Base-by-base conservation (phyloP, 441 rosid genomes). In the Populus hybrid region DNA sequence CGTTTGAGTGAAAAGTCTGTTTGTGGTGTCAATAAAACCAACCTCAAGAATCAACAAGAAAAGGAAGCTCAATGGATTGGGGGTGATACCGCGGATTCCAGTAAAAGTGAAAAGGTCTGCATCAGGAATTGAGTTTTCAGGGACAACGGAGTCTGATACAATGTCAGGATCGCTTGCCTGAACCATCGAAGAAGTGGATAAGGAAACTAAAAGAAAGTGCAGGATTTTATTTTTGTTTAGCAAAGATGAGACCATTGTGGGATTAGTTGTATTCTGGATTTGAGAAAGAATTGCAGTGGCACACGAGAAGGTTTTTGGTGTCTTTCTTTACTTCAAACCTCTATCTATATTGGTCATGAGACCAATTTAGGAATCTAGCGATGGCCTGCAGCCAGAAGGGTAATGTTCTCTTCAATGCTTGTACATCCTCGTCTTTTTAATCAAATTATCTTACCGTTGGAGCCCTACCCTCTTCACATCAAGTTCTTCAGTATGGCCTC, bases 401-500 rank as follows among this genome's bases (percentile, higher is more conserved):
- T 68, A 26, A 28, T 28, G 36, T 7, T 2, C 32, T 65, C 9
- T 10, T 12, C 28, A 66, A 66, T 7, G 18, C 14, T 34, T 5
- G 36, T 9, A 30, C 30, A 0, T 35, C 2, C 36, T 66, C 28
- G 6, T 23, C 32, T 28, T 66, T 20, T 16, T 2, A 20, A 18
- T 21, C 20, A 67, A 50, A 68, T 40, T 53, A 42, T n/a, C 32
- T 7, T 8, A 10, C 42, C 4, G 0, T 42, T 10, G 50, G 12
- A 42, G 50, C 50, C 50, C 16, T 21, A 8, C 46, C 61, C 2
- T 40, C 26, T 32, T 30, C n/a, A 20, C 23, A 24, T 40, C 69
- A 68, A 63, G 40, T 70, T 32, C 35, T 72, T 68, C 12, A 12
- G 8, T 36, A 78, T 78, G 84, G 80, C 78, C 36, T 70, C 59